Evolutionary conservation across 805 yeast species (phyloP).

Genomic region (Saccharomycopsis sp.): DNA sequence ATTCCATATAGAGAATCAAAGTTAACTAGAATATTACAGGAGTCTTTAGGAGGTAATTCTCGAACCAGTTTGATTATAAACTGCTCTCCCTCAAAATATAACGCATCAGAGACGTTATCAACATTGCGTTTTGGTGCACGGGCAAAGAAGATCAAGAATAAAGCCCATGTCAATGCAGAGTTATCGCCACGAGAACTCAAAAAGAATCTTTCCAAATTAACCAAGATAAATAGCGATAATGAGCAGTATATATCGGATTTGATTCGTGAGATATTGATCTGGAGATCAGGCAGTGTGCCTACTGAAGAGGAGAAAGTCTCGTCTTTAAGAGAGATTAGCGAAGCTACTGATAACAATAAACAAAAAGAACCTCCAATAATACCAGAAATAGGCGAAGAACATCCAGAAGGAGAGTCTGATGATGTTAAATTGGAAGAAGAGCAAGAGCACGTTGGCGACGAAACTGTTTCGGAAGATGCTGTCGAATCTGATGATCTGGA

Average conservation of each 20-base stretch:
- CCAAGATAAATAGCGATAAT: constrained; percentile 20
- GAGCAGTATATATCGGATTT: constrained; percentile 32
- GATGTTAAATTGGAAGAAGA: constrained; percentile 1
- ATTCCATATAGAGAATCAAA: constrained; percentile 75
- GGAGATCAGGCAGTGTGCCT: constrained; percentile 16
- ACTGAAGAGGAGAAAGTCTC: background rate
- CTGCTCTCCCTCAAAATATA: constrained; percentile 56
- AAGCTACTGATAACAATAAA: background rate
- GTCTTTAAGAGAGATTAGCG: background rate
- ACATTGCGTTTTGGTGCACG: constrained; percentile 70
- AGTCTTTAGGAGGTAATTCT: constrained; percentile 77
- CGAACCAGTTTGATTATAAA: constrained; percentile 67
- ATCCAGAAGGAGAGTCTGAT: background rate
- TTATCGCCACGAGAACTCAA: constrained; percentile 43
- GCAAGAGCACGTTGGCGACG: background rate
- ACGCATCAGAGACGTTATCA: constrained; percentile 61
- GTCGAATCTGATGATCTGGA: constrained; percentile 1
- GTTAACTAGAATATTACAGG: constrained; percentile 70
- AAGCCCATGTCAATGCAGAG: constrained; percentile 58
- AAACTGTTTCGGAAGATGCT: background rate
- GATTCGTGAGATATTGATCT: constrained; percentile 22
- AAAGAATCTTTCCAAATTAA: constrained; percentile 5
- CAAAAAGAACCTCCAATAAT: background rate
- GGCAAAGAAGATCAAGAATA: constrained; percentile 61
- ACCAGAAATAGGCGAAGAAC: background rate